Conservation (phyloP, 345 rosid species). For the Populus pruinosa region DNA sequence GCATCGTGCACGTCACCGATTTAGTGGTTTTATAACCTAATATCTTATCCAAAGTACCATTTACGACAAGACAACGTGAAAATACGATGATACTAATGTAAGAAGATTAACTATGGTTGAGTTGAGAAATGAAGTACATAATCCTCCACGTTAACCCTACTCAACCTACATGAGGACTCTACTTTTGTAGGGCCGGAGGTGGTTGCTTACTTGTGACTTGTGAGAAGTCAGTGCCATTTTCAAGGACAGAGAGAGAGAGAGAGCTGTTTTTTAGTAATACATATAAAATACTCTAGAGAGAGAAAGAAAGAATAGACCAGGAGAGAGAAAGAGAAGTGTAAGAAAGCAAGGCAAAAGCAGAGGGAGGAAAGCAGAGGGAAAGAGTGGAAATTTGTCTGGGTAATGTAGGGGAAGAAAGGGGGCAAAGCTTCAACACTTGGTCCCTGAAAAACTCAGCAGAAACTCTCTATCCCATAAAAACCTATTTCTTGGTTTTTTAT, state of each 20-base stretch:
- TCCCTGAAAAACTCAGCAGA: slow-evolving; percentile 9
- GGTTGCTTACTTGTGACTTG: neutral
- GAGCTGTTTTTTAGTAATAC: neutral
- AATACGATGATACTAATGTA: neutral
- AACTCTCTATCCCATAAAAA: neutral
- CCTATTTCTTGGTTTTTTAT: neutral
- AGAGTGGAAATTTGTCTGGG: slow-evolving; percentile 30
- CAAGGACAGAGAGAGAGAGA: neutral
- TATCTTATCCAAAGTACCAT: neutral
- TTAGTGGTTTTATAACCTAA: neutral
- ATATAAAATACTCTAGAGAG: neutral
- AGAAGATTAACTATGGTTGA: neutral
- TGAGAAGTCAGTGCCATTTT: neutral
- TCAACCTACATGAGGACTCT: neutral
- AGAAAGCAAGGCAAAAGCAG: neutral
- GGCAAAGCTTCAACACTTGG: slow-evolving; percentile 37
- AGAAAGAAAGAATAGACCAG: neutral
- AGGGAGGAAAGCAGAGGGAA: slow-evolving; percentile 7
- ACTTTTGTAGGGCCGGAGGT: too few relatives aligned
- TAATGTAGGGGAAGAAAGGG: slow-evolving; percentile 43
- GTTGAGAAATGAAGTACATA: neutral
- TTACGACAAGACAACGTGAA: neutral
- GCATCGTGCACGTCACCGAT: too few relatives aligned
- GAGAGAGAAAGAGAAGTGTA: neutral
- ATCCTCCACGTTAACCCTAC: neutral